Evolutionary conservation across 1,284 basidiomycete species (phyloP), one percentile per base, ranked within the genome.

Genomic region (Blastosporella zonata): DNA sequence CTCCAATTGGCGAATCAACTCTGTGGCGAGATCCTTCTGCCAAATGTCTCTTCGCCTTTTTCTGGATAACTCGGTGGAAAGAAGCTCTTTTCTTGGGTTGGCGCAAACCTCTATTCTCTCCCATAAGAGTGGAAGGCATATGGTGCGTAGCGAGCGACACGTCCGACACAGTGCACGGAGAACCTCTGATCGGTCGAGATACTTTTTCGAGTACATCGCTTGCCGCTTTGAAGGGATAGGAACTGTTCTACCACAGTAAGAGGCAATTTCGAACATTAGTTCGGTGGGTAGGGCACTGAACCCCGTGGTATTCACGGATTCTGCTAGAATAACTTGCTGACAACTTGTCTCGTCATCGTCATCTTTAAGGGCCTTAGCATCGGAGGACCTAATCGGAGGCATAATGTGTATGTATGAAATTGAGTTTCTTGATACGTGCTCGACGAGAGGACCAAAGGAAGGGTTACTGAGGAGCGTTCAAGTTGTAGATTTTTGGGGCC

Each of bases 1-100:
- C 37, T 57, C 50, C 10, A 53, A 27, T 31, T 57, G 56, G 8
- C 41, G 36, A 23, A 53, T 21, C 6, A 57, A 49, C 27, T 57
- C 54, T 3, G 36, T 53, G 3, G 54, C 54, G 8, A 55, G 33
- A 15, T 8, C 20, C 20, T 38, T 50, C 15, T n/a, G 29, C 29
- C 8, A 31, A 7, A 31, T 3, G 22, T 38, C 13, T n/a, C 9
- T 8, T 10, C 2, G 10, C 6, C 39, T 15, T 15, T 28, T 17
- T n/a, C n/a, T n/a, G n/a, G n/a, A n/a, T n/a, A n/a, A 15, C 6
- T 27, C 25, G 6, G 25, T 27, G 31, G 6, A n/a, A 17, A 18
- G 34, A 3, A 15, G 34, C 18, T 10, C 15, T 6, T 35, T 18
- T 20, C n/a, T 23, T 4, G 21, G 25, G 15, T 23, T 38, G 20